Conservation (phyloP, 225 moss, liverwort and hornwort genomes). For the Takakia lepidozioides region DNA sequence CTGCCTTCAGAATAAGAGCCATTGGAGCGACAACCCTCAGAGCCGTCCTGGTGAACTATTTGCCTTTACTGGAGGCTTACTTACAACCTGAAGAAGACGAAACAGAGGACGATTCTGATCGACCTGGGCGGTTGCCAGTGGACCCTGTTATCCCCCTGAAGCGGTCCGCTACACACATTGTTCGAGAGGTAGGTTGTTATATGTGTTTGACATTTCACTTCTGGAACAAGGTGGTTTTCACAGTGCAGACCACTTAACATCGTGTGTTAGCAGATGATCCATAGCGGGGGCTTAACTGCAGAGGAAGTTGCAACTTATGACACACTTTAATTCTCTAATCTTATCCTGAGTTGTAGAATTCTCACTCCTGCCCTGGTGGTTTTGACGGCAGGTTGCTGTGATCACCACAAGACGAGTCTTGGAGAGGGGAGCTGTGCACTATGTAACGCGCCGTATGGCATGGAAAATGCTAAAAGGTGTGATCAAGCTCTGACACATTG, state of each 20-base stretch:
- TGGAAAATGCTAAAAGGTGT: constrained; percentile 98
- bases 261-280: no score
- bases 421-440: constrained; percentile 72
- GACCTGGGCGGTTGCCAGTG: constrained; percentile 60
- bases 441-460: constrained; percentile 69
- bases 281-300: no score
- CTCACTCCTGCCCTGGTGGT: constrained; percentile 3
- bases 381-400: constrained; percentile 70
- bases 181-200: constrained; percentile 82
- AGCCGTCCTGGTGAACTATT: constrained; percentile 75
- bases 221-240: no score
- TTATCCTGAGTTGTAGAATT: no score
- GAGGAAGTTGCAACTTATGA: no score
- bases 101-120: constrained; percentile 75
- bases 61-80: constrained; percentile 85
- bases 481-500: no score
- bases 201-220: no score
- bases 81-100: constrained; percentile 98
- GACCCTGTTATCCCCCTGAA: constrained; percentile 70
- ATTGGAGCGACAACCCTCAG: constrained; percentile 81
- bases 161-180: constrained; percentile 68
- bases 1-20: constrained; percentile 93
- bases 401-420: constrained; percentile 85
- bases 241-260: no score
- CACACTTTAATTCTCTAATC: no score